These are phyloP conservation scores for Neurospora sp. DNA, from an alignment of 495 filamentous ascomycete species.

Conservation along the genomic window DNA sequence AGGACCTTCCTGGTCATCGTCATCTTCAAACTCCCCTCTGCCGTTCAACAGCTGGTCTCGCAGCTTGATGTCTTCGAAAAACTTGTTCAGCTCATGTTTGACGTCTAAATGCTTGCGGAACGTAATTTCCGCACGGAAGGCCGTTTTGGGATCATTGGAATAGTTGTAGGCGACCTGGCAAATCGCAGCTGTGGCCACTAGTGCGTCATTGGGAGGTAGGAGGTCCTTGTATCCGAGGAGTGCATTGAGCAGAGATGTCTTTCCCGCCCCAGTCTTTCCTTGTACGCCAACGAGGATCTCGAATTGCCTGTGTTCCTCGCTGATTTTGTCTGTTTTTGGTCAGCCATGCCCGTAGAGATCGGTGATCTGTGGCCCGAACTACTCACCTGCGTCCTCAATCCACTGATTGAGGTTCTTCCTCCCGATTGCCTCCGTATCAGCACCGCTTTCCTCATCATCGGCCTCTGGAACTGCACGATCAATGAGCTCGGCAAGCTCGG, in stretches of 20 bases:
- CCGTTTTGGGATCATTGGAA: background rate
- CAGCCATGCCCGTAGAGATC: background rate
- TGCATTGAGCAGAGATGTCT: conserved; percentile 20
- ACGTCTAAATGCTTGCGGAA: conserved; percentile 7
- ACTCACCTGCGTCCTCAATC: background rate
- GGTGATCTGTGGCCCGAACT: background rate
- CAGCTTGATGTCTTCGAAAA: conserved; percentile 6
- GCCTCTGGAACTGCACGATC: background rate
- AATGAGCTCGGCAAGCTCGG: background rate
- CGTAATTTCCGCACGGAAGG: conserved; percentile 8
- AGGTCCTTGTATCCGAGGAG: conserved; percentile 12
- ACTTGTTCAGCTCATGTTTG: conserved; percentile 5
- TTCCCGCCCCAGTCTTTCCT: conserved; percentile 20
- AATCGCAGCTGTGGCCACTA: conserved; percentile 15
- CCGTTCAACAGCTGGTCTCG: background rate
- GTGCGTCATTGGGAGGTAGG: conserved; percentile 12
- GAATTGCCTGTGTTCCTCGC: background rate
- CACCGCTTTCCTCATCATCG: background rate
- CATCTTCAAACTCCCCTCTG: background rate
- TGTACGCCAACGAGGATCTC: conserved; percentile 16
- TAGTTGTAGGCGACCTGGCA: conserved; percentile 14
- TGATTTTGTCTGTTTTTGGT: background rate
- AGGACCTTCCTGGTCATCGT: background rate
- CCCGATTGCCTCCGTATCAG: background rate
- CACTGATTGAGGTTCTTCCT: background rate